Evolutionary conservation across 805 yeast genomes (phyloP), one percentile per base, ranked within the genome.

Genomic region (Wickerhamiella kurtzmanii): DNA sequence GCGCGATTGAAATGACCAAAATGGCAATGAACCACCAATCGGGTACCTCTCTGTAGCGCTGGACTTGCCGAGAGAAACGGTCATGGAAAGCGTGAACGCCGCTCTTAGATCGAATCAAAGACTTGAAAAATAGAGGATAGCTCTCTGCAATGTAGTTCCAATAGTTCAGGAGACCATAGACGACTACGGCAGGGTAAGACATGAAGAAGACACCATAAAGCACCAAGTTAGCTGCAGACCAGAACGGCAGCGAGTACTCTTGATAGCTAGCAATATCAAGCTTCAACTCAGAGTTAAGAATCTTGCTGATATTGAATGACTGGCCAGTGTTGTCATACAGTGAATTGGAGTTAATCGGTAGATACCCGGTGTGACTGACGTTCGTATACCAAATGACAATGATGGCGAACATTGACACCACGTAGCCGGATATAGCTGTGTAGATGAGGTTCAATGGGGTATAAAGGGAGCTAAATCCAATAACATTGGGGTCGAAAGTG

Each of bases 21-120:
- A 66, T 50, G 53, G 65, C 52, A n/a, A 75, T 47, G 37, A 73
- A 80, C 84, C 86, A 79, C 79, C 80, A 77, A 53, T 77, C 82
- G 1, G 94, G 92, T 18, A 79, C 84, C 52, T 80, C 86, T 36
- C 71, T 71, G 53, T 74, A 73, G 22, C 41, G 41, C 19, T 17
- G 6, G 5, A n/a, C 8, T n/a, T 15, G 19, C 48, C 73, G 76
- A 4, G 64, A 49, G 47, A 55, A 58, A 21, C 54, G 52, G 32
- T 43, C 59, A 17, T 55, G 28, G 19, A n/a, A 36, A 8, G 19
- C 19, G 8, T 15, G 19, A 8, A 36, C 19, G 40, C 49, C 48
- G n/a, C 20, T 38, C 16, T 21, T 18, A 13, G 25, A 22, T 11
- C 6, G n/a, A 38, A 38, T 18, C 18, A 13, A 9, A 5, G 20